These are phyloP conservation scores for Hamamelis virginiana DNA, from an alignment of 164 flowering plant species.

Conservation along the genomic window DNA sequence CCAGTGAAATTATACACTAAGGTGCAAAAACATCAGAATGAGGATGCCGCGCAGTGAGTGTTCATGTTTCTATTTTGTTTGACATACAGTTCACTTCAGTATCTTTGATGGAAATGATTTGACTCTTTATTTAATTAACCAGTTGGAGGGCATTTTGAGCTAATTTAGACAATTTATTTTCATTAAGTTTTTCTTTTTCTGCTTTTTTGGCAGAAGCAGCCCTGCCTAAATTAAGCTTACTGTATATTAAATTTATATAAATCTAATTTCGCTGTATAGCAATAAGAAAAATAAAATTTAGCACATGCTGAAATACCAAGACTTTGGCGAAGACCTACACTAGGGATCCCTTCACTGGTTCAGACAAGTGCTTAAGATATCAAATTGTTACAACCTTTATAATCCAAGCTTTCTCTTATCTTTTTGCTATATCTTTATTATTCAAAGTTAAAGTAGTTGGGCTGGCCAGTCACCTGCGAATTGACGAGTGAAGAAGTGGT, in stretches of 20 bases:
- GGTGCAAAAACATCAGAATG: slow-evolving; percentile 50
- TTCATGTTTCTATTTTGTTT: neutral
- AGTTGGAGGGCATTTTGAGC: neutral
- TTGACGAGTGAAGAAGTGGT: too few species aligned
- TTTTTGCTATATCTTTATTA: too few species aligned
- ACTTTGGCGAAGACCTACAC: neutral
- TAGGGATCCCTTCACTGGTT: neutral
- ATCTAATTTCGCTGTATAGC: too few species aligned
- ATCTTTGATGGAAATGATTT: neutral
- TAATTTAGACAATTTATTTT: neutral
- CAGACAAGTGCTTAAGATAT: neutral
- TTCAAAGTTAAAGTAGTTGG: too few species aligned
- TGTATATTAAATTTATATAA: too few species aligned
- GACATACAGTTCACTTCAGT: neutral
- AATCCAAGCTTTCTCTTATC: neutral
- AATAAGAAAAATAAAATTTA: too few species aligned
- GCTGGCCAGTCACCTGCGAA: too few species aligned
- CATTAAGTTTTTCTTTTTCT: neutral
- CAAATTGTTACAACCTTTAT: neutral
- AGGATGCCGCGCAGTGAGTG: slow-evolving; percentile 86
- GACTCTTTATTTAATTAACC: neutral
- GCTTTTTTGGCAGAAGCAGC: too few species aligned
- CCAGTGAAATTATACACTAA: slow-evolving; percentile 63
- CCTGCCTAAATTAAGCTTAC: too few species aligned
- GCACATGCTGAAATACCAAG: too few species aligned